These are phyloP conservation scores for Paramyrothecium roridum DNA, from an alignment of 2,329 filamentous ascomycete species.

Conservation along the genomic window DNA sequence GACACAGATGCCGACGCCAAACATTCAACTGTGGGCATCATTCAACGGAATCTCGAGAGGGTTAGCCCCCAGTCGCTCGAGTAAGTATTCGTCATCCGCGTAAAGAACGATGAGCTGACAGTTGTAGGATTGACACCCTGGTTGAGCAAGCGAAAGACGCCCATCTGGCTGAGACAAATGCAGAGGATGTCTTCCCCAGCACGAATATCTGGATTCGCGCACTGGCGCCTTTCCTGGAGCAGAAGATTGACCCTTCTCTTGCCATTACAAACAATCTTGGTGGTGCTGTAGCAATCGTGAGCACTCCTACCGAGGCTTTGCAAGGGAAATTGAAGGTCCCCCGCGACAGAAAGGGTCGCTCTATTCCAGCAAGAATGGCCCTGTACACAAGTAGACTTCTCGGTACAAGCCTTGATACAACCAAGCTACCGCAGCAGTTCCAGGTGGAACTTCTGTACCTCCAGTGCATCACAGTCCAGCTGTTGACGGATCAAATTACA, in stretches of 20 bases:
- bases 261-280: conserved; percentile 71
- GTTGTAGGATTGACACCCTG: conserved; percentile 47
- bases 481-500: conserved; percentile 53
- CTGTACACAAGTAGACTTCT: conserved; percentile 65
- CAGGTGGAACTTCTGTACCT: conserved; percentile 50
- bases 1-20: conserved; percentile 39
- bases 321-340: conserved; percentile 25
- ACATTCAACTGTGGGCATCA: conserved; percentile 45
- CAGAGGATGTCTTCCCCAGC: conserved; percentile 59
- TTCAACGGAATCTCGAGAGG: conserved; percentile 52
- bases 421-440: conserved; percentile 34
- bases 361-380: conserved; percentile 71
- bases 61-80: conserved; percentile 46
- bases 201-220: conserved; percentile 62
- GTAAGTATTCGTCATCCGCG: conserved; percentile 29
- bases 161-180: conserved; percentile 18
- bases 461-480: conserved; percentile 46
- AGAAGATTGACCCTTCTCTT: conserved; percentile 57
- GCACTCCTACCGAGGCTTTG: conserved; percentile 18
- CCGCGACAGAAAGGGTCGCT: conserved; percentile 67
- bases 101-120: not conserved
- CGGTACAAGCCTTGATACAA: conserved; percentile 32
- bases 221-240: conserved; percentile 51
- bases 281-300: conserved; percentile 65
- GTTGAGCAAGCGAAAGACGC: conserved; percentile 40